Evolutionary conservation across 225 moss, liverwort and hornwort species (phyloP).

Genomic region (Thuidium tamariscinum): DNA sequence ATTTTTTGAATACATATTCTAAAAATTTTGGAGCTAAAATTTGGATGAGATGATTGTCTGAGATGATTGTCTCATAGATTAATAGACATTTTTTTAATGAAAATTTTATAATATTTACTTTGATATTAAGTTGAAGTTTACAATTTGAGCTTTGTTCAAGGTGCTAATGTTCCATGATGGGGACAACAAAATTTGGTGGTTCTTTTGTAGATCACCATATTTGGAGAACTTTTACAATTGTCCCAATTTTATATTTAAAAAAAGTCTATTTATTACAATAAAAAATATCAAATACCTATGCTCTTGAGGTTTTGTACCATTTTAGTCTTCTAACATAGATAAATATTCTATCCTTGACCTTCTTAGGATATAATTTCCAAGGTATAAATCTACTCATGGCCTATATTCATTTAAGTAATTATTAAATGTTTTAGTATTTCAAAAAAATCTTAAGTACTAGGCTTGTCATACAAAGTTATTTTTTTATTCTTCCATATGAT

Average conservation of each 20-base stretch:
- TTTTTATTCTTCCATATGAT: too few species aligned
- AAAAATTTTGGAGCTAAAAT: not conserved
- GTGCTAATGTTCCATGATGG: not conserved
- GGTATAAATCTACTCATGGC: not conserved
- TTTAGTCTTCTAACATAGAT: not conserved
- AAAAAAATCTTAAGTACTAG: too few species aligned
- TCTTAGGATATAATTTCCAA: not conserved
- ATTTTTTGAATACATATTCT: not conserved
- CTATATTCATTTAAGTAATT: not conserved
- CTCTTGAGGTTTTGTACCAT: not conserved
- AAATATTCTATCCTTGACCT: not conserved
- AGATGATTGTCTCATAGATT: too few species aligned
- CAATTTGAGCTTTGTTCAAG: not conserved
- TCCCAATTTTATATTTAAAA: too few species aligned
- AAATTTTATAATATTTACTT: too few species aligned
- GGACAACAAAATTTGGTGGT: not conserved
- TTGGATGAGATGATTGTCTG: rapidly evolving
- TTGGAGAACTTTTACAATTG: not conserved
- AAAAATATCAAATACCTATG: not conserved
- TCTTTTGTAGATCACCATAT: not conserved
- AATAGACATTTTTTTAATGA: too few species aligned
- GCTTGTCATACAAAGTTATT: too few species aligned
- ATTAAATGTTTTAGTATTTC: not conserved
- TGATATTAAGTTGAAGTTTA: not conserved
- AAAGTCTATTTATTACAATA: too few species aligned